These are phyloP conservation scores for Puccinellia tenuiflora DNA, from an alignment of 176 grass and related monocot species.

Conservation along the genomic window DNA sequence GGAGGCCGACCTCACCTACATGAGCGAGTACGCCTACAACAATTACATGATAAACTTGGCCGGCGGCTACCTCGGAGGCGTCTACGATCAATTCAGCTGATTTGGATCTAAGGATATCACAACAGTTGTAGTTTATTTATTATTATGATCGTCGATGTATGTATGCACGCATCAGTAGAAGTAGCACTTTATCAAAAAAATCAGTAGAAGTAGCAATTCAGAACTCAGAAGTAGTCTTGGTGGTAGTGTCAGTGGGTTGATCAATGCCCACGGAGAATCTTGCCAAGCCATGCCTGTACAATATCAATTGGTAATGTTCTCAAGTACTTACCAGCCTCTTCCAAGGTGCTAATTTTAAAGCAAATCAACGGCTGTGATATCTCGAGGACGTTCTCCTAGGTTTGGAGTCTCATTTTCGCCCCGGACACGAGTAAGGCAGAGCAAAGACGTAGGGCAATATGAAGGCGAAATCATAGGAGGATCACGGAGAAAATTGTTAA, in stretches of 20 bases:
- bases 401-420: not conserved
- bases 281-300: conserved; percentile 22
- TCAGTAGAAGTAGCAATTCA: not conserved
- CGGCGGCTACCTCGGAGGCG: conserved; percentile 2
- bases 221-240: not conserved
- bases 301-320: conserved; percentile 12
- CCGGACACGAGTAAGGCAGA: not conserved
- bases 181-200: too few species aligned
- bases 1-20: conserved; percentile 42
- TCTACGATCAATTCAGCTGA: conserved; percentile 38
- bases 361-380: not conserved
- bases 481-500: too few species aligned
- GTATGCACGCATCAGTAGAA: not conserved
- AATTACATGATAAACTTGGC: conserved; percentile 48
- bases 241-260: not conserved
- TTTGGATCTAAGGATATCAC: not conserved
- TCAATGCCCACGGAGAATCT: conserved; percentile 10
- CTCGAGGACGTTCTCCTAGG: not conserved
- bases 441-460: not conserved
- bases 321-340: not conserved
- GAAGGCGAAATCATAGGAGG: too few species aligned
- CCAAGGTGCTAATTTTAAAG: not conserved
- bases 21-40: conserved; percentile 49
- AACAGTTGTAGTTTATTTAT: not conserved
- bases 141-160: not conserved